These are phyloP conservation scores for Xerocomellus amylosporus DNA, from an alignment of 768 basidiomycete genomes.

Conservation along the genomic window DNA sequence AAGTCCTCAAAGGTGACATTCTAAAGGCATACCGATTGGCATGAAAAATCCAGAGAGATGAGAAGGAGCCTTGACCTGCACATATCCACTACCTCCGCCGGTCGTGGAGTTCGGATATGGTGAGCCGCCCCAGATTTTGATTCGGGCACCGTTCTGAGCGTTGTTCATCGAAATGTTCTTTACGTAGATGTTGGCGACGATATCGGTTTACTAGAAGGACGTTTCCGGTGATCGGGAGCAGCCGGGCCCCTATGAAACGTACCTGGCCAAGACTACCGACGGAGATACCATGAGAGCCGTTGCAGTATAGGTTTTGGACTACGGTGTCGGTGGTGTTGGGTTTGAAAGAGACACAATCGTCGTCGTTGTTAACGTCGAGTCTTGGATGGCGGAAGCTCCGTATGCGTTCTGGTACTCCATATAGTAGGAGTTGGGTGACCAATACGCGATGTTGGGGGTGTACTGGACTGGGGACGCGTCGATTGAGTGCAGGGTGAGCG, in stretches of 20 bases:
- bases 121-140: conserved; percentile 50
- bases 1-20: conserved; percentile 27
- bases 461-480: conserved; percentile 28
- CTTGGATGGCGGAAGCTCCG: conserved; percentile 37
- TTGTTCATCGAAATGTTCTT: conserved; percentile 44
- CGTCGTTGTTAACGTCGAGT: conserved; percentile 42
- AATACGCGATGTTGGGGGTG: conserved; percentile 42
- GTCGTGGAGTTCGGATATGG: conserved; percentile 37
- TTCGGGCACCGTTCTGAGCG: conserved; percentile 48
- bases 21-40: not conserved
- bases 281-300: conserved; percentile 40
- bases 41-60: not conserved
- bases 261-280: conserved; percentile 48
- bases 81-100: conserved; percentile 45
- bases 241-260: not conserved
- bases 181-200: conserved; percentile 44
- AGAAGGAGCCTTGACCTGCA: conserved; percentile 26
- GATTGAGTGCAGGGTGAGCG: not conserved
- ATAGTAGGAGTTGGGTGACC: conserved; percentile 38
- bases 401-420: conserved; percentile 45
- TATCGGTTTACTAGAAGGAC: conserved; percentile 36
- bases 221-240: not conserved
- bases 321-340: conserved; percentile 38
- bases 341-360: conserved; percentile 37
- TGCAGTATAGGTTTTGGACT: conserved; percentile 43